phyloP scores from a whole-genome alignment of 179 eudicot species.

The Corrigiola litoralis region DNA sequence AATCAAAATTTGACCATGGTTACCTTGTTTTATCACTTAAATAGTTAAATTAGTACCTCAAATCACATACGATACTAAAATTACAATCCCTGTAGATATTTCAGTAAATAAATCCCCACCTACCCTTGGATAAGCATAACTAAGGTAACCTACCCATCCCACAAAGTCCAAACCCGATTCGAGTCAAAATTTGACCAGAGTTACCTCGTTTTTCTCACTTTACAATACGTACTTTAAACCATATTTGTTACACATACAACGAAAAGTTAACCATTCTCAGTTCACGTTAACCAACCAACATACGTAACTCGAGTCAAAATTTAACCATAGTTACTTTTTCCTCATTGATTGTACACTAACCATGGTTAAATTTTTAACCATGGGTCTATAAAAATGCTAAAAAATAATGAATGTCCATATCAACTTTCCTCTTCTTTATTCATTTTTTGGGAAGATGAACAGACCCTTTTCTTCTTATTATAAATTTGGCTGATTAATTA shows the following conservation, averaged over 20 bases:
- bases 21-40: no score
- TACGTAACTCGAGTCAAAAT: not conserved
- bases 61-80: not conserved
- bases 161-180: not conserved
- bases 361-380: conserved; percentile 6
- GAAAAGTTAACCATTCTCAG: conserved; percentile 1
- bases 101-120: not conserved
- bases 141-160: no score
- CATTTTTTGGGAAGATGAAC: not conserved
- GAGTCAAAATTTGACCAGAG: not conserved
- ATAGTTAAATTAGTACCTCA: no score
- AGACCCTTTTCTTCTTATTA: not conserved
- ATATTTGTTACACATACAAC: not conserved
- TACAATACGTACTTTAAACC: not conserved
- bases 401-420: not conserved
- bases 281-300: not conserved
- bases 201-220: not conserved
- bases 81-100: not conserved
- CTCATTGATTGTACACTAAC: not conserved
- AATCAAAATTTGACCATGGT: no score
- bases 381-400: not conserved
- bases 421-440: conserved; percentile 5
- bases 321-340: conserved; percentile 29
- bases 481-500: not conserved
- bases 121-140: not conserved